Evolutionary conservation across 1,139 yeast species (phyloP).

Genomic region (Meyerozyma elateridarum): DNA sequence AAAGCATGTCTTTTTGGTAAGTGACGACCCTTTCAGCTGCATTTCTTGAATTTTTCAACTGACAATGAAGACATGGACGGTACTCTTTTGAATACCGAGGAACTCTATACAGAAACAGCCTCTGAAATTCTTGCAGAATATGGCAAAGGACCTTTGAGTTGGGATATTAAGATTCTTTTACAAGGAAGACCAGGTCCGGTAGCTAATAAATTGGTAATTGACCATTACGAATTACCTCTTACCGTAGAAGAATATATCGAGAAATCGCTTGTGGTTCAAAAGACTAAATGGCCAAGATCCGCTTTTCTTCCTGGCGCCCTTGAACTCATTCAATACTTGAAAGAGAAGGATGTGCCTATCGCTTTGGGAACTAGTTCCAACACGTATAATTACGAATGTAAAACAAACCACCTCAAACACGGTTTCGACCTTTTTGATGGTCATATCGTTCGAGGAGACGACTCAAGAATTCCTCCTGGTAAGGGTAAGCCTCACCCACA

Average conservation of each 20-base stretch:
- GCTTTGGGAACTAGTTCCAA: slow-evolving; percentile 92
- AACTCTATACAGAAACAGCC: slow-evolving; percentile 75
- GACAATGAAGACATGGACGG: slow-evolving; percentile 80
- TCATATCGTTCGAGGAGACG: slow-evolving; percentile 84
- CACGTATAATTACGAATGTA: slow-evolving; percentile 51
- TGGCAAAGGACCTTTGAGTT: slow-evolving; percentile 75
- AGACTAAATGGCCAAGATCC: slow-evolving; percentile 56
- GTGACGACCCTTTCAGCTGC: slow-evolving; percentile 19
- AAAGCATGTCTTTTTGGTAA: slow-evolving; percentile 85
- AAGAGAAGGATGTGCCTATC: slow-evolving; percentile 54
- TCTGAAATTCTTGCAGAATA: slow-evolving; percentile 59
- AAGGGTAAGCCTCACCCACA: slow-evolving; percentile 92
- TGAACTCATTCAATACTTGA: slow-evolving; percentile 55
- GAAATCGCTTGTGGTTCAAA: slow-evolving; percentile 52
- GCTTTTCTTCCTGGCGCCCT: slow-evolving; percentile 80
- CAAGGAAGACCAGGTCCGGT: slow-evolving; percentile 89
- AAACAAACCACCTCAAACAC: slow-evolving; percentile 62
- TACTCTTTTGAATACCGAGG: slow-evolving; percentile 84
- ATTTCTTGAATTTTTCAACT: slow-evolving; percentile 10
- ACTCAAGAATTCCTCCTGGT: slow-evolving; percentile 72
- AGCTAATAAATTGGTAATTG: slow-evolving; percentile 56
- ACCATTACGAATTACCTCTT: slow-evolving; percentile 62
- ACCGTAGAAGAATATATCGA: slow-evolving; percentile 58
- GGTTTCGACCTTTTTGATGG: slow-evolving; percentile 61
- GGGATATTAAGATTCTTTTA: slow-evolving; percentile 81